These are phyloP conservation scores for Aegilops sharonensis DNA, from an alignment of 176 grass and related monocot genomes.

Conservation along the genomic window DNA sequence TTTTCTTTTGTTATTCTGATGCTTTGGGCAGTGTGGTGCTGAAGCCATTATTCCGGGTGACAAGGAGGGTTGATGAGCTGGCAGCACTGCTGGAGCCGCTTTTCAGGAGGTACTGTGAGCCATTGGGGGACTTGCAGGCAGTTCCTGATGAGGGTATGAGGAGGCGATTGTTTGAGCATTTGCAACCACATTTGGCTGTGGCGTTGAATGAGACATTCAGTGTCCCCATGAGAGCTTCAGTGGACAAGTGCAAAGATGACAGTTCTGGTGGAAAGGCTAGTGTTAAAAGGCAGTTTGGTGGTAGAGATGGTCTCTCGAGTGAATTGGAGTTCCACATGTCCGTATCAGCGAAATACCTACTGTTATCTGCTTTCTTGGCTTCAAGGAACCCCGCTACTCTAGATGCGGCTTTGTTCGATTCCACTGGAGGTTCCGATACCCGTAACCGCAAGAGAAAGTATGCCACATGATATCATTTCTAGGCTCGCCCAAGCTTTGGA, in stretches of 20 bases:
- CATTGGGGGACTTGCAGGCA: slow-evolving; percentile 53
- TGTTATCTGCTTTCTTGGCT: slow-evolving; percentile 88
- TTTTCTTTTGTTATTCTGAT: slow-evolving; percentile 21
- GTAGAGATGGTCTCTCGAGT: slow-evolving; percentile 33
- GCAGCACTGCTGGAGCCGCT: slow-evolving; percentile 56
- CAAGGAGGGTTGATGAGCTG: slow-evolving; percentile 76
- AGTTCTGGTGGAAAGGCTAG: slow-evolving; percentile 37
- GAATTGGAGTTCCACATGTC: slow-evolving; percentile 96
- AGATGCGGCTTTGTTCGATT: slow-evolving; percentile 92
- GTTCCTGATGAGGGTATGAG: slow-evolving; percentile 64
- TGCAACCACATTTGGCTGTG: slow-evolving; percentile 74
- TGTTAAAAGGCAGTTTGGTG: slow-evolving; percentile 44
- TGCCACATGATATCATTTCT: not conserved
- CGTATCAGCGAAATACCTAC: slow-evolving; percentile 76
- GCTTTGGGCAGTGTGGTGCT: slow-evolving; percentile 53
- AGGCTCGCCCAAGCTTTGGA: not conserved
- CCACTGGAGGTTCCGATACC: slow-evolving; percentile 69
- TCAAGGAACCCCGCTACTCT: slow-evolving; percentile 85
- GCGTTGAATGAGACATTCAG: slow-evolving; percentile 79
- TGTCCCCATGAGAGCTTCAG: slow-evolving; percentile 50
- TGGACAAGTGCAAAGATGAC: slow-evolving; percentile 26
- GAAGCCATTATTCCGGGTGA: slow-evolving; percentile 72
- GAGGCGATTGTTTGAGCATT: slow-evolving; percentile 71
- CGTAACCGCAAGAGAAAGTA: slow-evolving; percentile 85
- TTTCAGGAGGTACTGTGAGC: slow-evolving; percentile 85